These are phyloP conservation scores for Leccinum truebloodii DNA, from an alignment of 768 basidiomycete species.

Conservation along the genomic window DNA sequence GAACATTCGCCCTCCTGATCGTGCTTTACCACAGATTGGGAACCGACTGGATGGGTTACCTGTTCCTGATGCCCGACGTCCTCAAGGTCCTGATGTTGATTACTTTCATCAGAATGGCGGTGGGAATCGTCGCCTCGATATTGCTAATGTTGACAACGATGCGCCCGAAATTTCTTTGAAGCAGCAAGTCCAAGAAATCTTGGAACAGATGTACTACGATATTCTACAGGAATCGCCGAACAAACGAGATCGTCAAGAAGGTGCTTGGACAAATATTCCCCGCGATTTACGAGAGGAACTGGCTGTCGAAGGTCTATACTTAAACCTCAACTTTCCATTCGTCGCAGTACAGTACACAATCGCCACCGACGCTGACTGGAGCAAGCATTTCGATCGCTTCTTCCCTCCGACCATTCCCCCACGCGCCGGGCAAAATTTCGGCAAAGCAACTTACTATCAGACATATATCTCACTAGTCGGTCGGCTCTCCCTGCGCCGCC, in stretches of 20 bases:
- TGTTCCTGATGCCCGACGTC: background rate
- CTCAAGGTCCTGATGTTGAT: constrained; percentile 8
- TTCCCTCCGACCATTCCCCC: background rate
- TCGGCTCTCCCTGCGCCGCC: background rate
- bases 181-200: background rate
- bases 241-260: background rate
- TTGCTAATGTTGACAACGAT: background rate
- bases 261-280: background rate
- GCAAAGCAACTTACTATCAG: background rate
- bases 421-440: background rate
- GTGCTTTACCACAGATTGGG: background rate
- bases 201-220: background rate
- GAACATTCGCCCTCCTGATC: background rate
- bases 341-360: background rate
- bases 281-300: background rate
- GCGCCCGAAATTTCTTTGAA: background rate
- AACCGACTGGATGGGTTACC: background rate
- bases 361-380: background rate
- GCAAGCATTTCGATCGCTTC: background rate
- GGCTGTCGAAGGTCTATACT: background rate
- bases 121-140: background rate
- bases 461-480: background rate
- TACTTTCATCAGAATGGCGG: constrained; percentile 4
- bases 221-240: background rate
- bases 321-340: background rate